These are phyloP conservation scores for Acacia pycnantha DNA, from an alignment of 331 rosid species.

Conservation along the genomic window DNA sequence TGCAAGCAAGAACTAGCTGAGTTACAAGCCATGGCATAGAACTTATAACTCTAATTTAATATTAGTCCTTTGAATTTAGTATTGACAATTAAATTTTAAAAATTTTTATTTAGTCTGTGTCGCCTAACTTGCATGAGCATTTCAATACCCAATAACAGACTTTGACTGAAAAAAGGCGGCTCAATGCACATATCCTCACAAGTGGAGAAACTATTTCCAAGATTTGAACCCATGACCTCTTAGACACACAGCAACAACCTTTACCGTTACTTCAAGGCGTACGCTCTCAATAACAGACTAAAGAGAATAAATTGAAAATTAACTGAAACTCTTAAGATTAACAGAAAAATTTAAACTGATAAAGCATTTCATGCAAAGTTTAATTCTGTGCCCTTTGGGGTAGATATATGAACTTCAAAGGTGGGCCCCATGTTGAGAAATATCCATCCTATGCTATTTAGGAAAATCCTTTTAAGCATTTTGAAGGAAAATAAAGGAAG, in stretches of 20 bases:
- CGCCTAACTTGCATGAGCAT: neutral
- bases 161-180: neutral
- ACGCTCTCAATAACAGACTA: neutral
- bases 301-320: neutral
- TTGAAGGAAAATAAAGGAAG: conserved; percentile 1
- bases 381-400: neutral
- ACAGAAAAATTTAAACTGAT: neutral
- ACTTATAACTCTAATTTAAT: neutral
- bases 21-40: conserved; percentile 20
- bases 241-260: too few relatives aligned
- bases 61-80: neutral
- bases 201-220: too few relatives aligned
- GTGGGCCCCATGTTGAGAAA: neutral
- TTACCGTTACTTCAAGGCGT: too few relatives aligned
- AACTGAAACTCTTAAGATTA: neutral
- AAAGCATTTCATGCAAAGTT: conserved; percentile 2
- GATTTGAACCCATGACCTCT: too few relatives aligned
- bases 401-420: neutral
- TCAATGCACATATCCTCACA: too few relatives aligned
- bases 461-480: neutral
- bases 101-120: neutral
- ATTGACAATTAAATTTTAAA: neutral
- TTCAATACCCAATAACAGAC: neutral
- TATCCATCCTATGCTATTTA: conserved; percentile 2
- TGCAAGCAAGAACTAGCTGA: conserved; percentile 47